Percentiles rank a stretch among this genome's conserved stretches.
These are phyloP conservation scores for Zygosaccharomyces lentus DNA, from an alignment of 805 yeast species.

Conservation along the genomic window DNA sequence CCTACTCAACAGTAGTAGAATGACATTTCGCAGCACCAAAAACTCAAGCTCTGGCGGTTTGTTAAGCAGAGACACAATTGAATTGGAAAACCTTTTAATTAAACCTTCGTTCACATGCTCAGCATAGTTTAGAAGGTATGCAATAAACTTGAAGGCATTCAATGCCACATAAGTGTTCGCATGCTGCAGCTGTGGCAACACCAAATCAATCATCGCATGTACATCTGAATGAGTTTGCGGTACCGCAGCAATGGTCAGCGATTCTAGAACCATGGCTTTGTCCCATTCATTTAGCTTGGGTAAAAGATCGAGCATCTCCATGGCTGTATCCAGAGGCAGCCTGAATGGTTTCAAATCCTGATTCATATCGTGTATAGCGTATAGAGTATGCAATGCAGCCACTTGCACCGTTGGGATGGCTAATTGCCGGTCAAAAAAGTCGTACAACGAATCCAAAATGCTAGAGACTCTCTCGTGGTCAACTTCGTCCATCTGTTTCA, in stretches of 20 bases:
- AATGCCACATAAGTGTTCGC: slow-evolving; percentile 77
- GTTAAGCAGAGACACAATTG: slow-evolving; percentile 62
- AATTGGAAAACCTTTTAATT: slow-evolving; percentile 60
- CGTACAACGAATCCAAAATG: slow-evolving; percentile 38
- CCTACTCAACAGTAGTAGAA: slow-evolving; percentile 63
- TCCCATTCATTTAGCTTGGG: slow-evolving; percentile 59
- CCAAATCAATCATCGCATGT: slow-evolving; percentile 54
- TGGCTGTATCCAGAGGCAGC: slow-evolving; percentile 40
- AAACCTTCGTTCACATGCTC: slow-evolving; percentile 50
- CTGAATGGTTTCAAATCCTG: slow-evolving; percentile 28
- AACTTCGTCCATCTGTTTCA: slow-evolving; percentile 60
- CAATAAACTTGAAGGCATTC: slow-evolving; percentile 66
- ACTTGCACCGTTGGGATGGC: slow-evolving; percentile 57
- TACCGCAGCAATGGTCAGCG: slow-evolving; percentile 56
- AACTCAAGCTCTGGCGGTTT: slow-evolving; percentile 84
- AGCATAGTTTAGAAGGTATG: slow-evolving; percentile 71
- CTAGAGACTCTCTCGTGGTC: slow-evolving; percentile 46
- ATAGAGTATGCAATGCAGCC: slow-evolving; percentile 64
- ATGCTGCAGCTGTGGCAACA: slow-evolving; percentile 71
- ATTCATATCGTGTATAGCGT: slow-evolving; percentile 54
- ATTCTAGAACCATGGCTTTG: slow-evolving; percentile 60
- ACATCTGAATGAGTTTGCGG: slow-evolving; percentile 73
- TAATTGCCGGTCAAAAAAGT: slow-evolving; percentile 42
- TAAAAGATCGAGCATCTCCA: slow-evolving; percentile 36
- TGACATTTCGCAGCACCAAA: slow-evolving; percentile 73